phyloP scores from a whole-genome alignment of 208 protist genomes.

The Leptomonas pyrrhocoris region DNA sequence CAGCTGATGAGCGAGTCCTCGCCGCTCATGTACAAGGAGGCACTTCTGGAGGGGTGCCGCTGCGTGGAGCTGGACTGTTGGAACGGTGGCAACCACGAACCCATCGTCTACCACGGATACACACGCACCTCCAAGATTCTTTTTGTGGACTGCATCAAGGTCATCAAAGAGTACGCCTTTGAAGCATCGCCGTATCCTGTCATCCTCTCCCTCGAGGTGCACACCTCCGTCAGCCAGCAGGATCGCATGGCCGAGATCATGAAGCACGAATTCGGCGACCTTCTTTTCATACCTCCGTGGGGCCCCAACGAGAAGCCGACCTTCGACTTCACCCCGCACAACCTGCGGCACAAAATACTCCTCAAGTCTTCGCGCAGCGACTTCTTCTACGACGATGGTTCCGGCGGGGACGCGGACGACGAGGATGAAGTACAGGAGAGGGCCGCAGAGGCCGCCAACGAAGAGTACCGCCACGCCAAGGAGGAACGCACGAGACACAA shows the following conservation, averaged over 20 bases:
- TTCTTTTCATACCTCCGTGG: conserved; percentile 56
- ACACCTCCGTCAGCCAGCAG: conserved; percentile 63
- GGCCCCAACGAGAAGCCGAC: conserved; percentile 40
- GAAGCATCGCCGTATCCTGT: conserved; percentile 65
- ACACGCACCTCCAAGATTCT: conserved; percentile 77
- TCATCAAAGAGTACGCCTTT: conserved; percentile 70
- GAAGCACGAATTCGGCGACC: conserved; percentile 66
- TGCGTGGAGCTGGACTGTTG: conserved; percentile 90
- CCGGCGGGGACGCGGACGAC: not conserved
- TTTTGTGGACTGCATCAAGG: conserved; percentile 60
- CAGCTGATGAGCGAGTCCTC: conserved; percentile 84
- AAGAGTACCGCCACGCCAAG: conserved; percentile 3
- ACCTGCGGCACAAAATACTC: conserved; percentile 61
- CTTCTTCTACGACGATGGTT: conserved; percentile 10
- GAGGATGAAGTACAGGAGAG: not conserved
- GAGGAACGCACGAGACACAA: conserved; percentile 9
- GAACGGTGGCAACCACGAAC: conserved; percentile 70
- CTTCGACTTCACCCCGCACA: conserved; percentile 55
- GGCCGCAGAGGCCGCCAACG: not conserved
- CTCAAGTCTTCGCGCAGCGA: conserved; percentile 43
- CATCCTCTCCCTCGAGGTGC: conserved; percentile 88
- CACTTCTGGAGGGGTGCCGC: conserved; percentile 65
- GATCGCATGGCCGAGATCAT: conserved; percentile 76
- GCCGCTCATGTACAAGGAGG: conserved; percentile 62
- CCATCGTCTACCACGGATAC: conserved; percentile 85